Evolutionary conservation across 2,329 filamentous ascomycete species (phyloP).

Genomic region (Apiospora saccharicola): DNA sequence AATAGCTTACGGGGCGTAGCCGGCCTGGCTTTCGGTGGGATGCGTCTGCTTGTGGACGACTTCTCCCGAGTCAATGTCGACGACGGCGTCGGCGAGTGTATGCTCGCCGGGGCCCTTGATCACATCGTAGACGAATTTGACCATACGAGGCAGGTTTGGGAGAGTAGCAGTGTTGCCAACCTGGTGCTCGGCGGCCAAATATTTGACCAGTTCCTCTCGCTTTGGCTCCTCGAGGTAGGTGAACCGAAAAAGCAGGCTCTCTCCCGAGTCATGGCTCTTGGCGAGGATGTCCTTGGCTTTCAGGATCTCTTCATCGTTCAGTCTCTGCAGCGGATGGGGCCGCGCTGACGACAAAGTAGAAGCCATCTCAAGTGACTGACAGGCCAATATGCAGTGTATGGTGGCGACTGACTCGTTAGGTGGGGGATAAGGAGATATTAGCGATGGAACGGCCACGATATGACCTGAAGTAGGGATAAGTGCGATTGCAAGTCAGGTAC

Average conservation of each 20-base stretch:
- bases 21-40: conserved; percentile 45
- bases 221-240: conserved; percentile 40
- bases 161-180: neutral
- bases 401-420: neutral
- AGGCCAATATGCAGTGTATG: neutral
- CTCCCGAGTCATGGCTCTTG: conserved; percentile 35
- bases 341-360: conserved; percentile 2
- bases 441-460: neutral
- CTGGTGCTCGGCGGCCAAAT: conserved; percentile 40
- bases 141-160: conserved; percentile 46
- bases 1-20: conserved; percentile 43
- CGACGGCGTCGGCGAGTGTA: conserved; percentile 47
- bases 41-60: conserved; percentile 40
- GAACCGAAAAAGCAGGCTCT: conserved; percentile 38
- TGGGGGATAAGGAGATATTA: neutral
- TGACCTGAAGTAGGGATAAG: neutral
- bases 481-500: neutral
- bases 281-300: conserved; percentile 38
- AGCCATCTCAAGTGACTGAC: neutral
- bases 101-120: conserved; percentile 41
- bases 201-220: conserved; percentile 36
- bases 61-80: conserved; percentile 45
- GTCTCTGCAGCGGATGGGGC: conserved; percentile 40
- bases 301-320: conserved; percentile 38
- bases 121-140: conserved; percentile 55